These are phyloP conservation scores for Stemphylium lycopersici DNA, from an alignment of 2,329 filamentous ascomycete genomes.

Conservation along the genomic window DNA sequence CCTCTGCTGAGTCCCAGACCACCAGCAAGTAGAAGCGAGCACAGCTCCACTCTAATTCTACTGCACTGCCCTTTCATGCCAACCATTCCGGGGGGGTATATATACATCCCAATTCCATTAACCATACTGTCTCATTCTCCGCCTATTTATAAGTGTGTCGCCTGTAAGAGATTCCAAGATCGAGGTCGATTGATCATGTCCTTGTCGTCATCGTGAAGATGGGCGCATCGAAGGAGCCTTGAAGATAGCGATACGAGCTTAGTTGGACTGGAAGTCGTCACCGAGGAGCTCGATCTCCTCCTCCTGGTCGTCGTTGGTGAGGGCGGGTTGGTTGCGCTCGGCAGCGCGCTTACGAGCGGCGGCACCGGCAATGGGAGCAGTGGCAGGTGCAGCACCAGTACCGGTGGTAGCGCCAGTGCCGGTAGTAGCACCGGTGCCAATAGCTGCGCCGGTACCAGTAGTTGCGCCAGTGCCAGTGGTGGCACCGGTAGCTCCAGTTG, in stretches of 20 bases:
- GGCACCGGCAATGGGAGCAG: constrained; percentile 10
- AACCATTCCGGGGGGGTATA: no score
- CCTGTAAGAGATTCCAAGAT: not conserved
- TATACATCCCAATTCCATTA: not conserved
- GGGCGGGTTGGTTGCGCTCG: constrained; percentile 20
- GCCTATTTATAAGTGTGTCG: no score
- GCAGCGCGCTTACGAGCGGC: constrained; percentile 28
- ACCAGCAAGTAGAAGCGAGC: not conserved
- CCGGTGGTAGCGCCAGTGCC: not conserved
- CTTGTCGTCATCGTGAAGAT: not conserved
- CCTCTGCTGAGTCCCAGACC: constrained; percentile 16
- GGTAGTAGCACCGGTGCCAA: constrained; percentile 5
- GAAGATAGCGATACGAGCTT: constrained; percentile 4
- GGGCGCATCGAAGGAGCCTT: not conserved
- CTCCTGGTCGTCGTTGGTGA: constrained; percentile 46
- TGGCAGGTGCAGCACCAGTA: constrained; percentile 4
- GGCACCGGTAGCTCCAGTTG: constrained; percentile 5
- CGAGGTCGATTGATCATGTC: constrained; percentile 10
- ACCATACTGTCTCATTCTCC: not conserved
- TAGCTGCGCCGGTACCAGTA: constrained; percentile 1
- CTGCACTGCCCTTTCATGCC: not conserved
- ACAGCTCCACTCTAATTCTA: not conserved
- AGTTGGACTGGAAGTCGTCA: constrained; percentile 14
- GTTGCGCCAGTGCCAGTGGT: constrained; percentile 8
- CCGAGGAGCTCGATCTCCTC: constrained; percentile 40